Evolutionary conservation across 2,329 filamentous ascomycete species (phyloP).

Genomic region (Epichloe baconii): DNA sequence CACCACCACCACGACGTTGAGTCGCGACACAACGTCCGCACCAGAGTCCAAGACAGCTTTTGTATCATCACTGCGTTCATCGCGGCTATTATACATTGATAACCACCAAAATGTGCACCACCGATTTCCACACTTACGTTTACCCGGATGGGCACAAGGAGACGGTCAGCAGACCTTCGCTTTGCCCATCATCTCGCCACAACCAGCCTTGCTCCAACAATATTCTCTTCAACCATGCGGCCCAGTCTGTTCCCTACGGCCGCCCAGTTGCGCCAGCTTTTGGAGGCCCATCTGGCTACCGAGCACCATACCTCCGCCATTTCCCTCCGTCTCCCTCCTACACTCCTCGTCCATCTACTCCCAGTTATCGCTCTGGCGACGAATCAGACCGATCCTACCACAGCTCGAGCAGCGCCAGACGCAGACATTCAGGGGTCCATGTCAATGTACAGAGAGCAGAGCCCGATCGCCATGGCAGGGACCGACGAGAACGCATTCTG

Average conservation of each 20-base stretch:
- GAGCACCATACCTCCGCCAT: slow-evolving; percentile 14
- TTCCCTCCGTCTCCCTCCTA: slow-evolving; percentile 30
- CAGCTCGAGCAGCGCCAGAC: slow-evolving; percentile 19
- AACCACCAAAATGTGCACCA: slow-evolving; percentile 35
- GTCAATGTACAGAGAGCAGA: slow-evolving; percentile 25
- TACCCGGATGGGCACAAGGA: slow-evolving; percentile 30
- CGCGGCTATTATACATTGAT: not conserved
- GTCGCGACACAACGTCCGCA: not conserved
- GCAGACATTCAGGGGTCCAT: slow-evolving; percentile 23
- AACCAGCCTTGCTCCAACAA: slow-evolving; percentile 29
- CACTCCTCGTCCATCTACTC: slow-evolving; percentile 17
- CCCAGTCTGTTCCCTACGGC: slow-evolving; percentile 20
- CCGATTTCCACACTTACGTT: slow-evolving; percentile 32
- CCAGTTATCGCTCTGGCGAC: slow-evolving; percentile 24
- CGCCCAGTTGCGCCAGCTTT: slow-evolving; percentile 12
- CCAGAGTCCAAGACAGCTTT: not conserved
- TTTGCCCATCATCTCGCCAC: slow-evolving; percentile 26
- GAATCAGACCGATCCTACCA: slow-evolving; percentile 23
- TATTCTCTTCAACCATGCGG: slow-evolving; percentile 27
- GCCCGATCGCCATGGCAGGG: slow-evolving; percentile 18
- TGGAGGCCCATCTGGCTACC: not conserved
- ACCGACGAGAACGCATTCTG: slow-evolving; percentile 27
- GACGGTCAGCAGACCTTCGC: slow-evolving; percentile 21
- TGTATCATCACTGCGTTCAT: not conserved
- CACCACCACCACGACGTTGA: not conserved